Percentiles rank a stretch among this genome's conserved stretches.
These are phyloP conservation scores for Sporothrix mexicana DNA, from an alignment of 2,329 filamentous ascomycete genomes.

Conservation along the genomic window DNA sequence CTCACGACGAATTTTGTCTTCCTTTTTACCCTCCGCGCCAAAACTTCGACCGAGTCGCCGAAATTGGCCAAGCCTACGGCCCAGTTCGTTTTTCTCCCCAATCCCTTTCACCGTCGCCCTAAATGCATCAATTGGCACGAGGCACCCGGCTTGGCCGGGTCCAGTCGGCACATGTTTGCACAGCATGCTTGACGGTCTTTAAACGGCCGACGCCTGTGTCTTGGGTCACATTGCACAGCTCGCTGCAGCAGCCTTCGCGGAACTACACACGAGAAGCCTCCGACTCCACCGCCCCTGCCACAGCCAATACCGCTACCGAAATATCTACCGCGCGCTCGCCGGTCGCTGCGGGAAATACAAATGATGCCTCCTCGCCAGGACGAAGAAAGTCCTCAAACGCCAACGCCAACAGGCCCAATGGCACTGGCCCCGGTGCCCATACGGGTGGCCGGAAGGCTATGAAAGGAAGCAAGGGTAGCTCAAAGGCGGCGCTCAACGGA, in stretches of 20 bases:
- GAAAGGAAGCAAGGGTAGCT: background rate
- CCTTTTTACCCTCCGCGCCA: background rate
- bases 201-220: background rate
- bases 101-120: background rate
- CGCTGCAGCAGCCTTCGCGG: background rate
- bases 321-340: background rate
- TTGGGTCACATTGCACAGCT: background rate
- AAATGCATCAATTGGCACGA: conserved; percentile 30
- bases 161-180: conserved; percentile 27
- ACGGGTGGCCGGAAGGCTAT: conserved; percentile 14
- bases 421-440: background rate
- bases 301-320: background rate
- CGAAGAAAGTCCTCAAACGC: background rate
- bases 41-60: background rate
- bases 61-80: background rate
- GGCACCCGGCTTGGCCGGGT: conserved; percentile 19
- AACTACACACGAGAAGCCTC: background rate
- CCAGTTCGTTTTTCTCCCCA: background rate
- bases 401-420: background rate
- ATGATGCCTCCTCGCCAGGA: background rate
- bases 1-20: background rate
- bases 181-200: conserved; percentile 5
- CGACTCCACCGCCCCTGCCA: background rate
- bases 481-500: conserved; percentile 9
- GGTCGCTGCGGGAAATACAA: background rate